A percentile compares a stretch with the other conserved stretches of the same genome.
These are phyloP conservation scores for Phialophora tarda DNA, from an alignment of 2,329 filamentous ascomycete species.

Conservation along the genomic window DNA sequence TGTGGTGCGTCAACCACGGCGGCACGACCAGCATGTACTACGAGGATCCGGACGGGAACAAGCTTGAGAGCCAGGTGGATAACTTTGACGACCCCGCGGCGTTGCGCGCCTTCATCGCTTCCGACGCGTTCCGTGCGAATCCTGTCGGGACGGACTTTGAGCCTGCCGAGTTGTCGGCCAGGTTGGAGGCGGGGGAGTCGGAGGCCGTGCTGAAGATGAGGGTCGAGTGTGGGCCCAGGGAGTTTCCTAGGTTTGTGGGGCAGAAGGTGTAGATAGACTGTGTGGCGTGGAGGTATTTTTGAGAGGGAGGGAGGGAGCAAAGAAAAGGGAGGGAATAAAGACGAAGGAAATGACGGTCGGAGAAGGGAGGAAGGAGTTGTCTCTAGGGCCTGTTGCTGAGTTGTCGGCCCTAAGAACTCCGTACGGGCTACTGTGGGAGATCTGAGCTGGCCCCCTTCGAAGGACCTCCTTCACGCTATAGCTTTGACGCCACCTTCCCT, in stretches of 20 bases:
- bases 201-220: conserved; percentile 8
- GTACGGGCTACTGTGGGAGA: no score
- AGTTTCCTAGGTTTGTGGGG: neutral
- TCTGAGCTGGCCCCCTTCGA: no score
- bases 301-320: no score
- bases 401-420: no score
- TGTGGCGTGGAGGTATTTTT: no score
- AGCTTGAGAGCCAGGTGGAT: conserved; percentile 7
- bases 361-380: no score
- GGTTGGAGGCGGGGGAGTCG: conserved; percentile 1
- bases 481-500: neutral
- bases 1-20: conserved; percentile 21
- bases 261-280: conserved; percentile 1
- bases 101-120: neutral
- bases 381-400: no score
- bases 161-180: neutral
- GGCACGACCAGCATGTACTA: conserved; percentile 17
- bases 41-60: conserved; percentile 10
- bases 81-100: neutral
- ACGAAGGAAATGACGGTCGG: no score
- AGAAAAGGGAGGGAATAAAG: no score
- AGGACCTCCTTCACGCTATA: neutral
- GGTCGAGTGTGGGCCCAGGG: neutral
- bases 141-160: conserved; percentile 7
- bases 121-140: neutral